Evolutionary conservation across 768 basidiomycete genomes (phyloP).

Genomic region (Hebeloma cylindrosporum): DNA sequence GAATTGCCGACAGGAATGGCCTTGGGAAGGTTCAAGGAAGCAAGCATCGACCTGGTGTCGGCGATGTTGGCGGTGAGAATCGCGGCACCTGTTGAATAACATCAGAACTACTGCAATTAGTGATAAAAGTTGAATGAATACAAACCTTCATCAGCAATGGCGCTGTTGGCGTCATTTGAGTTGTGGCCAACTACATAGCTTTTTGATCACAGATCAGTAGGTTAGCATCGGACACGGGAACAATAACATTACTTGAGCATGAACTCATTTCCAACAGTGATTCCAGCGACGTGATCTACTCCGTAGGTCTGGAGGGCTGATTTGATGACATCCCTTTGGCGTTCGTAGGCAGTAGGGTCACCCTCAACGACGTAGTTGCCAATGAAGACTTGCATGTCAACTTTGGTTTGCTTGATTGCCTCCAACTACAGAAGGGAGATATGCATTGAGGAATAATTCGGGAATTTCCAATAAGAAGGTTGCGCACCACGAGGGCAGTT

Average conservation of each 20-base stretch:
- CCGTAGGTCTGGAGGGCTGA: conserved; percentile 78
- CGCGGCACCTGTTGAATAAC: conserved; percentile 48
- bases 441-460: background rate
- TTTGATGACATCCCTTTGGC: conserved; percentile 67
- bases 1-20: conserved; percentile 73
- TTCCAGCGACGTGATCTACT: conserved; percentile 67
- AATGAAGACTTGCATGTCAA: conserved; percentile 77
- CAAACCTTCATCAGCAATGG: conserved; percentile 49
- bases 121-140: background rate
- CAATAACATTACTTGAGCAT: conserved; percentile 62
- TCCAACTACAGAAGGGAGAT: conserved; percentile 53
- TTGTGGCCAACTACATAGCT: conserved; percentile 59
- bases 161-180: conserved; percentile 54
- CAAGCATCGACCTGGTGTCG: conserved; percentile 58
- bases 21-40: conserved; percentile 57
- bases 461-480: background rate
- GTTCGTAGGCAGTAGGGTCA: conserved; percentile 59
- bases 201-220: too few species aligned
- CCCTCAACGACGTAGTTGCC: conserved; percentile 67
- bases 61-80: conserved; percentile 64
- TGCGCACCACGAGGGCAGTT: conserved; percentile 66
- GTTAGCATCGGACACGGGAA: too few species aligned
- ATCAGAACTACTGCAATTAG: background rate
- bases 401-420: conserved; percentile 87
- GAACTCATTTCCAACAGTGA: conserved; percentile 92